A percentile compares a stretch with the other conserved stretches of the same genome.
Conservation (phyloP, 2,329 filamentous ascomycete genomes). For the Acarospora socialis region DNA sequence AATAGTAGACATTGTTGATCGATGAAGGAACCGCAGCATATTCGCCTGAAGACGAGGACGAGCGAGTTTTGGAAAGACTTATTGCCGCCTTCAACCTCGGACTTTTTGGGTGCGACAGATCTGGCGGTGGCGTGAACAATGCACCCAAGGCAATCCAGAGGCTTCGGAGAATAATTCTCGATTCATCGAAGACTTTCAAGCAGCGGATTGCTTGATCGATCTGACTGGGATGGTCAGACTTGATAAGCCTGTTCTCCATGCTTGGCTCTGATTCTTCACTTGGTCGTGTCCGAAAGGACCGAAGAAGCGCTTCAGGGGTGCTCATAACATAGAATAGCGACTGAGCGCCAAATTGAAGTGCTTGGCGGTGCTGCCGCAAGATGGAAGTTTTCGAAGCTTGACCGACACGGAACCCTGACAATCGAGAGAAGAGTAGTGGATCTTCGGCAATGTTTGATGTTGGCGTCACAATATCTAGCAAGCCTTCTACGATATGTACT, state of each 20-base stretch:
- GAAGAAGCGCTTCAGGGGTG: constrained; percentile 25
- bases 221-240: too few species aligned
- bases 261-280: constrained; percentile 3
- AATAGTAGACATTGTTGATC: neutral
- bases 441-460: too few species aligned
- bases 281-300: constrained; percentile 22
- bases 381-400: too few species aligned
- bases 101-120: constrained; percentile 18
- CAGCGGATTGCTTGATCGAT: constrained; percentile 23
- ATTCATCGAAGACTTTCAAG: constrained; percentile 17
- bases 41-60: neutral
- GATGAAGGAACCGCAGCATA: neutral
- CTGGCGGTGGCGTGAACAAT: constrained; percentile 26
- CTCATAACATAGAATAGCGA: constrained; percentile 31
- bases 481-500: too few species aligned
- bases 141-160: constrained; percentile 27
- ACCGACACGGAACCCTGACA: too few species aligned
- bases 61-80: neutral
- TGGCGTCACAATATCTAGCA: too few species aligned
- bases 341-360: constrained; percentile 30
- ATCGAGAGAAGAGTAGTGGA: too few species aligned
- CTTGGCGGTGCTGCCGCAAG: too few species aligned
- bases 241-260: constrained; percentile 3
- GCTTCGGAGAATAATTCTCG: constrained; percentile 24
- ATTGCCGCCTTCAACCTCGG: constrained; percentile 3